Conservation (phyloP, 441 rosid genomes). For the Populus hybrid region DNA sequence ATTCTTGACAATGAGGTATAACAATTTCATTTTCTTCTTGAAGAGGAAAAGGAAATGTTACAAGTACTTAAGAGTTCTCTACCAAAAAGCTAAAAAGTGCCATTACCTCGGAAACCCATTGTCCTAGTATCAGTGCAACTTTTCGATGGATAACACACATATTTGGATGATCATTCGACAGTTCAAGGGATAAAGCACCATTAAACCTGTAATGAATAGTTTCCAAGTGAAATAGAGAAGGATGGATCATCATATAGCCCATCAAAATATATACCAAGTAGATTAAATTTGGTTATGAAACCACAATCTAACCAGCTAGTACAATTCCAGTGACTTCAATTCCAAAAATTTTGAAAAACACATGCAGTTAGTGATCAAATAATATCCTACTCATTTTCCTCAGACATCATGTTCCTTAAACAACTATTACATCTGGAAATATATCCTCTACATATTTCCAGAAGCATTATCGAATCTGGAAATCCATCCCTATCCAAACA, state of each 20-base stretch:
- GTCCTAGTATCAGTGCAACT: conserved; percentile 95
- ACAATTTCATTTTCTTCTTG: not conserved
- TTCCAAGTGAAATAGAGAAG: conserved; percentile 5
- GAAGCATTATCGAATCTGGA: not conserved
- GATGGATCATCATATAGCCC: not conserved
- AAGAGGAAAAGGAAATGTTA: not conserved
- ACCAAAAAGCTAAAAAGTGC: conserved; percentile 13
- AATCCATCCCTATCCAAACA: not conserved
- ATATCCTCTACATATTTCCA: not conserved
- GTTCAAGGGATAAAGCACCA: conserved; percentile 88
- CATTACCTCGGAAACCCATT: conserved; percentile 98
- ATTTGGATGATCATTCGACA: conserved; percentile 89
- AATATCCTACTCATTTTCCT: not conserved
- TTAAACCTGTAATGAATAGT: conserved; percentile 65
- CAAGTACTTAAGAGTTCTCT: not conserved
- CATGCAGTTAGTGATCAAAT: not conserved
- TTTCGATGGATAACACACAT: conserved; percentile 93
- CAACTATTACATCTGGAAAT: not conserved
- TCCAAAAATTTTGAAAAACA: not conserved
- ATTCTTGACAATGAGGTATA: not conserved
- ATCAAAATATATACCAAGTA: not conserved
- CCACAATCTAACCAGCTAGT: not conserved
- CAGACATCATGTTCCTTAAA: not conserved
- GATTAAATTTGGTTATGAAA: not conserved
- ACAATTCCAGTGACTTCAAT: not conserved